These are phyloP conservation scores for Neonectria ditissima DNA, from an alignment of 2,329 filamentous ascomycete species.

Conservation along the genomic window DNA sequence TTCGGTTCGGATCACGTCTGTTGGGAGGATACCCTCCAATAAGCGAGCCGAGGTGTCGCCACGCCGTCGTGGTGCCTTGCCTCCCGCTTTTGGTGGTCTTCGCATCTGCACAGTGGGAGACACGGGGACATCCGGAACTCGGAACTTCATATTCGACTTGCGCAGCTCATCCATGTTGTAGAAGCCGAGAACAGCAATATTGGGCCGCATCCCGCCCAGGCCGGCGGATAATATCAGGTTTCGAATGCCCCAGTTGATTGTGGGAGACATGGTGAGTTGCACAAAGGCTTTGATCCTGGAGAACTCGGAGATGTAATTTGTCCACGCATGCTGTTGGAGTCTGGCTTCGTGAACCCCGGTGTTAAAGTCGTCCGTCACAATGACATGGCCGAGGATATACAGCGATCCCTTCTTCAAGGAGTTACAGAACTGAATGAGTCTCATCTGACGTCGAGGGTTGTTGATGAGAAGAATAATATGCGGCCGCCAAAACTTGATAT, in stretches of 20 bases:
- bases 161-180: slow-evolving; percentile 84
- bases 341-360: slow-evolving; percentile 84
- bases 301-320: slow-evolving; percentile 84
- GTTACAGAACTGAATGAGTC: slow-evolving; percentile 91
- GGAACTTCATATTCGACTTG: slow-evolving; percentile 65
- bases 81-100: slow-evolving; percentile 46
- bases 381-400: slow-evolving; percentile 88
- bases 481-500: slow-evolving; percentile 94
- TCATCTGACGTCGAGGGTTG: slow-evolving; percentile 82
- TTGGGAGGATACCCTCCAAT: slow-evolving; percentile 71
- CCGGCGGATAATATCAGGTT: slow-evolving; percentile 87
- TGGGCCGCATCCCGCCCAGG: slow-evolving; percentile 88
- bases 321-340: slow-evolving; percentile 84
- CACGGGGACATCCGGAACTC: slow-evolving; percentile 64
- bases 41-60: slow-evolving; percentile 68
- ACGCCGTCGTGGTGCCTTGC: slow-evolving; percentile 52
- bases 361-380: slow-evolving; percentile 85
- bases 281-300: slow-evolving; percentile 91
- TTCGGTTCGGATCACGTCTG: slow-evolving; percentile 76
- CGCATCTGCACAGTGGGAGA: slow-evolving; percentile 51
- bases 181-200: slow-evolving; percentile 84
- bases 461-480: slow-evolving; percentile 89
- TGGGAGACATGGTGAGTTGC: slow-evolving; percentile 85
- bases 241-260: slow-evolving; percentile 85
- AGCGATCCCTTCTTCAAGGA: slow-evolving; percentile 88